A percentile compares a stretch with the other conserved stretches of the same genome.
These are phyloP conservation scores for Mediolabrus comicus DNA, from an alignment of 108 stramenopile genomes.

Conservation along the genomic window DNA sequence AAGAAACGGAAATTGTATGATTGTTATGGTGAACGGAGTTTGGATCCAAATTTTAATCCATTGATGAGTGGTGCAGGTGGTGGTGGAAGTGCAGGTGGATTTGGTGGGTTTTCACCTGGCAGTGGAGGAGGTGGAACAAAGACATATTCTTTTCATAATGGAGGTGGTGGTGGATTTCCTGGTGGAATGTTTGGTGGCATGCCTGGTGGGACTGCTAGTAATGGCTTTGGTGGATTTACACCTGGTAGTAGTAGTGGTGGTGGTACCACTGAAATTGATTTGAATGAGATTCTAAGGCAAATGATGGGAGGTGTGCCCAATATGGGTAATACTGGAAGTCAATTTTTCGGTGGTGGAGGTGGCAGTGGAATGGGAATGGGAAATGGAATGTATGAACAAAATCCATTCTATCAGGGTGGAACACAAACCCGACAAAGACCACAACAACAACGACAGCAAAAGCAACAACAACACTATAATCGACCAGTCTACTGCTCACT, in stretches of 20 bases:
- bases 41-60: slow-evolving; percentile 63
- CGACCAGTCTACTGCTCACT: slow-evolving; percentile 56
- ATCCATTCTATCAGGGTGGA: slow-evolving; percentile 4
- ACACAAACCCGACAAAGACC: slow-evolving; percentile 19
- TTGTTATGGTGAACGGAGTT: slow-evolving; percentile 86
- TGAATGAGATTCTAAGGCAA: slow-evolving; percentile 46
- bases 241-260: slow-evolving; percentile 1
- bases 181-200: slow-evolving; percentile 29
- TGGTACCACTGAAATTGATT: slow-evolving; percentile 29
- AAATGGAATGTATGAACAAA: not conserved
- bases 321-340: not conserved
- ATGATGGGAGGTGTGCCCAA: slow-evolving; percentile 48
- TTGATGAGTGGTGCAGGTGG: slow-evolving; percentile 13
- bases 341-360: not conserved
- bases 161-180: not conserved
- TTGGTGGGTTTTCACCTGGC: slow-evolving; percentile 17
- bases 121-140: slow-evolving; percentile 8
- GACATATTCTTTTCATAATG: slow-evolving; percentile 1
- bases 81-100: not conserved
- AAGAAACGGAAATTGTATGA: slow-evolving; percentile 92
- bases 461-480: slow-evolving; percentile 28
- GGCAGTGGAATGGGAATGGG: not conserved
- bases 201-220: not conserved
- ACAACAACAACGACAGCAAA: slow-evolving; percentile 5
- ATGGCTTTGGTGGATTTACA: slow-evolving; percentile 19